Percentiles rank a stretch among this genome's conserved stretches.
phyloP scores from a whole-genome alignment of 2,329 filamentous ascomycete species.

The Coniosporium tulheliwenetii region DNA sequence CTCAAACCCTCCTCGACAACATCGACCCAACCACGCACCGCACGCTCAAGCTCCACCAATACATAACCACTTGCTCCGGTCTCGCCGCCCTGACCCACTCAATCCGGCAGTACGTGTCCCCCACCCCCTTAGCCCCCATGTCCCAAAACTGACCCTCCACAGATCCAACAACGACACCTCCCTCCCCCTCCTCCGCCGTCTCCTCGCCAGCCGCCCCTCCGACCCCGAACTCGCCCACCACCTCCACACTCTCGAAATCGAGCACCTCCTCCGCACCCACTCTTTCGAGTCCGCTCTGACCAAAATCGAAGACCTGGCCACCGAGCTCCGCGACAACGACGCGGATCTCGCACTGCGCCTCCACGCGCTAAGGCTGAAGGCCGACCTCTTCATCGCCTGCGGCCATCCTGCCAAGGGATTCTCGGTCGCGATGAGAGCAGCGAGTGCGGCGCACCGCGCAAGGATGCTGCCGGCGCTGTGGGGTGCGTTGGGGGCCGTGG shows the following conservation, averaged over 20 bases:
- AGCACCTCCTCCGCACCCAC: slow-evolving; percentile 38
- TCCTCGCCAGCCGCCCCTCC: slow-evolving; percentile 34
- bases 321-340: slow-evolving; percentile 34
- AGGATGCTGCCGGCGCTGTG: slow-evolving; percentile 56
- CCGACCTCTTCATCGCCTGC: slow-evolving; percentile 49
- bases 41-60: slow-evolving; percentile 64
- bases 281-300: slow-evolving; percentile 37
- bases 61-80: slow-evolving; percentile 50
- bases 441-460: slow-evolving; percentile 55
- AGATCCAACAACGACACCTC: slow-evolving; percentile 43
- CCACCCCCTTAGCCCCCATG: slow-evolving; percentile 1
- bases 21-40: slow-evolving; percentile 48
- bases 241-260: slow-evolving; percentile 43
- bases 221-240: slow-evolving; percentile 46
- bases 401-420: slow-evolving; percentile 59
- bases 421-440: slow-evolving; percentile 59
- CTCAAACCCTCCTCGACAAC: slow-evolving; percentile 42
- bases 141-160: not conserved
- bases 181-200: slow-evolving; percentile 39
- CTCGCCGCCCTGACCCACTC: slow-evolving; percentile 50
- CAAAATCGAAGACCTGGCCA: slow-evolving; percentile 36
- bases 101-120: slow-evolving; percentile 32
- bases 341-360: slow-evolving; percentile 54
- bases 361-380: slow-evolving; percentile 58
- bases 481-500: slow-evolving; percentile 52